Evolutionary conservation across 148 eudicot species (phyloP), one percentile per base, ranked within the genome.

Genomic region (Camellia granthamiana): DNA sequence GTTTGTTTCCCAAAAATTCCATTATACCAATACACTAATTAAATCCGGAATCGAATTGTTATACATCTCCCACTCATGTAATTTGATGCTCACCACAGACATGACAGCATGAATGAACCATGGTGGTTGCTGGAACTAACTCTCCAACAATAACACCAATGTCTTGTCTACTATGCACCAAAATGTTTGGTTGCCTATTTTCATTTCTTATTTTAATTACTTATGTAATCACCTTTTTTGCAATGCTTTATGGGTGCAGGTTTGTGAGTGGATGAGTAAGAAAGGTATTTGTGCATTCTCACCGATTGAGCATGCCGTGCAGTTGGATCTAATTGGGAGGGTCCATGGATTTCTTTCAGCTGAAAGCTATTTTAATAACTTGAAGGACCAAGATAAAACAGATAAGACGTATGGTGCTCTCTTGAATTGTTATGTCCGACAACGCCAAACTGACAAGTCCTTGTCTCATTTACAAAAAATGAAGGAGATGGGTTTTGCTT

Each of bases 341-440:
- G 97, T 92, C 77, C 91, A 74, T 62, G 99, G 99, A 77, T 89
- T 87, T 84, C 55, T 66, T 11, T 78, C 89, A 58, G 99, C 99
- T 0, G 99, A 96, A 83, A 85, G 46, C 65, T 96, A 93, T 85
- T 95, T 95, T 85, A 79, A 86, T 67, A 81, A 78, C 80, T 86
- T 96, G 82, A 76, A 72, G 3, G 91, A 93, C 54, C 79, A 83
- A 84, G 91, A 91, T 52, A 94, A 84, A 88, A 92, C 84, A 9
- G 84, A 87, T 2, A 94, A 92, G 86, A 92, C 93, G 9, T 94
- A 91, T 72, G 99, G 99, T 54, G 97, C 99, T 79, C 93, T 96
- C 74, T 89, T 96, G 64, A 90, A 96, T 85, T 96, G 98, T 76
- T 96, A 96, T 82, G 99, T 92, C 42, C 85, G 95, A 18, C 95